Conservation (phyloP, 208 protist species). For the Wallacemonas sp. region DNA sequence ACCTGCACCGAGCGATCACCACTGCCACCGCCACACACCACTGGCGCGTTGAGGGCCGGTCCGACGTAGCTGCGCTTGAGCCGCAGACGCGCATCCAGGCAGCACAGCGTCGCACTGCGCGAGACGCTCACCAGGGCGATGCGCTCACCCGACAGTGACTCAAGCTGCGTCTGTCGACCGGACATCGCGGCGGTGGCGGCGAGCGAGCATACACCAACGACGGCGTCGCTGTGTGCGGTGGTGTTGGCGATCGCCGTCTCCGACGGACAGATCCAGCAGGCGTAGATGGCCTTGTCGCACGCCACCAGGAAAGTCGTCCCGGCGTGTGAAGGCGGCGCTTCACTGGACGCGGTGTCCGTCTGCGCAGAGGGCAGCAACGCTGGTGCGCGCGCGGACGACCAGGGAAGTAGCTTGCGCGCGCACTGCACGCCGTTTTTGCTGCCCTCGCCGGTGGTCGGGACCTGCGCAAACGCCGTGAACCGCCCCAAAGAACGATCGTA, state of each 20-base stretch:
- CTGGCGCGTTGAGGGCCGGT: neutral
- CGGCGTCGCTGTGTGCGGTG: conserved; percentile 26
- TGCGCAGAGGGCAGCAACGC: neutral
- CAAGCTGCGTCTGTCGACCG: neutral
- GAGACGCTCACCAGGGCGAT: conserved; percentile 1
- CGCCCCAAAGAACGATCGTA: conserved; percentile 37
- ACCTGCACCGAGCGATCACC: too few relatives aligned
- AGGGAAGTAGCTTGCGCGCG: conserved; percentile 22
- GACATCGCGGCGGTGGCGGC: neutral
- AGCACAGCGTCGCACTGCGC: conserved; percentile 1
- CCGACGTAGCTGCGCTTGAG: neutral
- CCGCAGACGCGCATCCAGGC: neutral
- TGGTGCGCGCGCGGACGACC: neutral
- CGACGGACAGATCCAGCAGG: conserved; percentile 26
- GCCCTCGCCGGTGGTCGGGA: neutral
- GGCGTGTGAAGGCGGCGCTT: neutral
- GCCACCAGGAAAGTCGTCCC: conserved; percentile 40
- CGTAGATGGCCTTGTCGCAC: conserved; percentile 22
- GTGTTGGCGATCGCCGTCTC: conserved; percentile 19
- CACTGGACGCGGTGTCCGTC: neutral
- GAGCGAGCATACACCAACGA: conserved; percentile 30
- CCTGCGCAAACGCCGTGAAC: conserved; percentile 19
- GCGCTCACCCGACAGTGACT: conserved; percentile 9
- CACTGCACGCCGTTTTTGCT: conserved; percentile 19
- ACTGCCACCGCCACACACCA: neutral